Evolutionary conservation across 1,284 basidiomycete genomes (phyloP), one percentile per base, ranked within the genome.

Genomic region (Meripilus lineatus): DNA sequence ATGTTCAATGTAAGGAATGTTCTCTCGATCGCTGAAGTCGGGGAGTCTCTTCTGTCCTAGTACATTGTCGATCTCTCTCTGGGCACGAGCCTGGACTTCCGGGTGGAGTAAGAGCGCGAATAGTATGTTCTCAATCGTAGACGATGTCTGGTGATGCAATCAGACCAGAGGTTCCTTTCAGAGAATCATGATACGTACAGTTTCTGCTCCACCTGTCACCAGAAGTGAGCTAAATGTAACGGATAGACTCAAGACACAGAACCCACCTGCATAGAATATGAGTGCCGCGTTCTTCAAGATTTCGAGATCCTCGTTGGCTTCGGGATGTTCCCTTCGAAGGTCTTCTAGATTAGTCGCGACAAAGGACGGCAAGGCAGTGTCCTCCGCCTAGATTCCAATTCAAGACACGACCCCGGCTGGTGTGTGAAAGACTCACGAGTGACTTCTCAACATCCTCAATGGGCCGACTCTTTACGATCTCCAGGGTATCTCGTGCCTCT

Each of bases 11-110:
- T 69, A 74, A 13, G 70, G 68, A 25, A 75, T 51, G 1, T 46
- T 49, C 3, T 58, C 30, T 38, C 65, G 50, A 46, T 74, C 74
- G 18, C 50, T 54, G 26, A 73, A 69, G 10, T 55, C 54, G 0
- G 72, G 74, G 5, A 74, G 50, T 28, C 69, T 56, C 5, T 61
- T 52, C 5, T 38, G 43, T 33, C 70, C 69, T 22, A 71, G 34
- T 14, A 68, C 58, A 4, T 54, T 44, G 30, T 74, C 70, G 6
- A 75, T 58, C 48, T 74, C 71, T 37, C 54, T 59, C 44, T 69
- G 71, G 8, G 67, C 67, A 23, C 57, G 57, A 26, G 55, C 55
- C 46, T 69, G 67, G 7, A 57, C 58, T 21, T 66, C 54, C 5
- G 68, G 69, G 42, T 65, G n/a, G n/a, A n/a, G n/a, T n/a, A n/a